Conservation (phyloP, 2,329 filamentous ascomycete genomes). For the Herpotrichia juniperi region DNA sequence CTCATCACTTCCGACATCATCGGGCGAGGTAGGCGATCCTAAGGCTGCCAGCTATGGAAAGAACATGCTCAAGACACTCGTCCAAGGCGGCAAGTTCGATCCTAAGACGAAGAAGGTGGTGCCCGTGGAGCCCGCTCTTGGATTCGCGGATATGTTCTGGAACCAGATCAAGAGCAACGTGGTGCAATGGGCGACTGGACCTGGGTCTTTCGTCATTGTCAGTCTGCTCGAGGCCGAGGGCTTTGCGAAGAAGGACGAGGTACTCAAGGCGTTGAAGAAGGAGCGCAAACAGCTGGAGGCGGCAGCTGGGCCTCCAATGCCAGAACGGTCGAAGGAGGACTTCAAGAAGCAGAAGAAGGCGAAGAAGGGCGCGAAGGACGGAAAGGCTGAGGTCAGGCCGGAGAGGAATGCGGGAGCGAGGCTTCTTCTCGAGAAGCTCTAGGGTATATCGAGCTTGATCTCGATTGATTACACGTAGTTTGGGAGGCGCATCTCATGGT, state of each 20-base stretch:
- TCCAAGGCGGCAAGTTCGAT: slow-evolving; percentile 88
- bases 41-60: slow-evolving; percentile 59
- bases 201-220: slow-evolving; percentile 85
- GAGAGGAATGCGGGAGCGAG: slow-evolving; percentile 54
- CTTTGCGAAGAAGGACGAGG: slow-evolving; percentile 69
- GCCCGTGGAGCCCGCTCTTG: slow-evolving; percentile 74
- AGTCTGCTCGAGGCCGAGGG: slow-evolving; percentile 75
- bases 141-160: slow-evolving; percentile 84
- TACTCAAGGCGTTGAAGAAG: slow-evolving; percentile 74
- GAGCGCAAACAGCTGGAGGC: slow-evolving; percentile 73
- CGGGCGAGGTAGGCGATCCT: slow-evolving; percentile 22
- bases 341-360: slow-evolving; percentile 22
- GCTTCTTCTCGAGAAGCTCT: slow-evolving; percentile 52
- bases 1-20: slow-evolving; percentile 38
- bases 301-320: slow-evolving; percentile 62
- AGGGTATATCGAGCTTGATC: slow-evolving; percentile 2
- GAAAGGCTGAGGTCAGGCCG: slow-evolving; percentile 48
- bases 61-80: slow-evolving; percentile 90
- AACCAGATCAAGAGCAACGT: slow-evolving; percentile 76
- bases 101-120: slow-evolving; percentile 71
- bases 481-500: neutral
- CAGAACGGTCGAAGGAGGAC: slow-evolving; percentile 51
- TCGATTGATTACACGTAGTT: neutral
- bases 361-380: slow-evolving; percentile 38
- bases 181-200: slow-evolving; percentile 82